phyloP scores from a whole-genome alignment of 2,329 filamentous ascomycete genomes.

The Gliomastix tumulicola region DNA sequence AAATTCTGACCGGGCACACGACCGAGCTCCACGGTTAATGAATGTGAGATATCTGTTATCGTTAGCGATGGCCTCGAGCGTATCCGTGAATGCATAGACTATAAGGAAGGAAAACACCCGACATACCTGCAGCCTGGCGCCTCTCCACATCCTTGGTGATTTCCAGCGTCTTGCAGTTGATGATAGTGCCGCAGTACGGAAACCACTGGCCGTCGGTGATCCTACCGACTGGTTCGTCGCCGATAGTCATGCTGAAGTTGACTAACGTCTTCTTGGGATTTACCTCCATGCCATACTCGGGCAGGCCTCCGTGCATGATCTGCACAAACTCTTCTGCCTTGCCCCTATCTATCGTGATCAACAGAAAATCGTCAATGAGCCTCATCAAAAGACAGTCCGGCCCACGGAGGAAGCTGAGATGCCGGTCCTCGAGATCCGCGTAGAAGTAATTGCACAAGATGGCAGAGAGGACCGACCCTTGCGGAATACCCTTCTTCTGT shows the following conservation, averaged over 20 bases:
- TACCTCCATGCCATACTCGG: slow-evolving; percentile 73
- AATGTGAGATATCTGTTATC: slow-evolving; percentile 52
- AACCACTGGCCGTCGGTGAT: slow-evolving; percentile 45
- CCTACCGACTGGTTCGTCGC: slow-evolving; percentile 43
- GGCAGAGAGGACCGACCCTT: slow-evolving; percentile 83
- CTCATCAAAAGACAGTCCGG: slow-evolving; percentile 63
- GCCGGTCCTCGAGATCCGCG: slow-evolving; percentile 68
- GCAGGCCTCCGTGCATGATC: slow-evolving; percentile 72
- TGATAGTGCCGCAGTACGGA: slow-evolving; percentile 79
- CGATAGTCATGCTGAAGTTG: slow-evolving; percentile 67
- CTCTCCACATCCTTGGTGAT: slow-evolving; percentile 62
- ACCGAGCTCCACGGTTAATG: slow-evolving; percentile 72
- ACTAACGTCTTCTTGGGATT: slow-evolving; percentile 73
- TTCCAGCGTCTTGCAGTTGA: slow-evolving; percentile 69
- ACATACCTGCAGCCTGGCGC: slow-evolving; percentile 41
- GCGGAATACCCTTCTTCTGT: slow-evolving; percentile 84
- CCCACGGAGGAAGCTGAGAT: slow-evolving; percentile 57
- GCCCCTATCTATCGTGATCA: slow-evolving; percentile 64
- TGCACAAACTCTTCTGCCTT: slow-evolving; percentile 69
- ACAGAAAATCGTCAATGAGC: slow-evolving; percentile 86
- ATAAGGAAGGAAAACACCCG: too few species aligned
- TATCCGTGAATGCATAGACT: too few species aligned
- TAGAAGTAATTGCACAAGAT: slow-evolving; percentile 95
- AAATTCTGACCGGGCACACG: slow-evolving; percentile 71
- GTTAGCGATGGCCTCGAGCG: too few species aligned